Evolutionary conservation across 1,284 basidiomycete genomes (phyloP).

Genomic region (Taiwanofungus camphoratus): DNA sequence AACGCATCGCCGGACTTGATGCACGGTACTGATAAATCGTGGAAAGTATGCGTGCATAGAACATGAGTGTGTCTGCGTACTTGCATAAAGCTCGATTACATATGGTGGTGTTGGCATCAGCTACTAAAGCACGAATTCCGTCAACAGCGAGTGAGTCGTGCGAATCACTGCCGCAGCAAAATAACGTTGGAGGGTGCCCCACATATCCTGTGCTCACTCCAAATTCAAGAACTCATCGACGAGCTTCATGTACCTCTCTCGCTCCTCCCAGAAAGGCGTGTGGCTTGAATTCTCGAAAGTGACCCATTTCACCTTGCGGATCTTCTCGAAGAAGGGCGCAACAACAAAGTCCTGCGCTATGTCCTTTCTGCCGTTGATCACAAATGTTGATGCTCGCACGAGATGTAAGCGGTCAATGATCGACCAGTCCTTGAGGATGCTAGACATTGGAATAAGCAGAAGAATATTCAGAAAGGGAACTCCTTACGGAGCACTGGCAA

Average conservation of each 20-base stretch:
- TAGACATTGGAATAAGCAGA: conserved; percentile 1
- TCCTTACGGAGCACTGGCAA: conserved; percentile 15
- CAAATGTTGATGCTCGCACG: conserved; percentile 24
- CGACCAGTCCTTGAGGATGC: conserved; percentile 24
- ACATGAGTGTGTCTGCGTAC: too few species aligned
- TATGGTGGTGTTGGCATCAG: too few species aligned
- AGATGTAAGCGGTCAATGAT: conserved; percentile 22
- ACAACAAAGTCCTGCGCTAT: conserved; percentile 23
- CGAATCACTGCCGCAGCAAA: too few species aligned
- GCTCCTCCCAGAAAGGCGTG: conserved; percentile 26
- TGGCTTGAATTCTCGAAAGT: conserved; percentile 25
- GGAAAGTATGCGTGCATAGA: too few species aligned
- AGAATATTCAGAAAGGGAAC: not conserved
- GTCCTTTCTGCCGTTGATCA: conserved; percentile 27
- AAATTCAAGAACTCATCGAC: conserved; percentile 21
- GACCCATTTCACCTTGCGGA: conserved; percentile 24
- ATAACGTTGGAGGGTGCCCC: too few species aligned
- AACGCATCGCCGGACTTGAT: too few species aligned
- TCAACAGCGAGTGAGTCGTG: too few species aligned
- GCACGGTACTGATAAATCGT: too few species aligned
- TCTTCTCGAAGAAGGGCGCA: conserved; percentile 21
- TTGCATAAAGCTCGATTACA: too few species aligned
- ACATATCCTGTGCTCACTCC: too few species aligned
- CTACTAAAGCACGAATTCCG: too few species aligned
- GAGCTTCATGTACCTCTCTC: conserved; percentile 20